phyloP scores from a whole-genome alignment of 163 green algal species.

The Chlorella variabilis region DNA sequence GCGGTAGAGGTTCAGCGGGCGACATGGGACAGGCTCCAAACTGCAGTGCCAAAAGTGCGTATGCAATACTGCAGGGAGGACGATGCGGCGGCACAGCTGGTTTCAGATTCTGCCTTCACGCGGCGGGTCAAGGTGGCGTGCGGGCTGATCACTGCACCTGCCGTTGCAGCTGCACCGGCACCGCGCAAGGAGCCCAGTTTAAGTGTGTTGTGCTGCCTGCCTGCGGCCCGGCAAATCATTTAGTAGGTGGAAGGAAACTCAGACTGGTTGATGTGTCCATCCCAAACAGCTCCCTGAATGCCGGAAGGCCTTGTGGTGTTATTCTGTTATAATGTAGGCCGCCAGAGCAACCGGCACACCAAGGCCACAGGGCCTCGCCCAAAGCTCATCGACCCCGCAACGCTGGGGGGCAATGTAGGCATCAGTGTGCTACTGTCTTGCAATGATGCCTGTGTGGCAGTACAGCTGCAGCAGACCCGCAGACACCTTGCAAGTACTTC shows the following conservation, averaged over 20 bases:
- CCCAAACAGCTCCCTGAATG: too few relatives aligned
- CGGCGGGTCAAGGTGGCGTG: constrained; percentile 38
- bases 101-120: constrained; percentile 67
- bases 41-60: too few relatives aligned
- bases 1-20: too few relatives aligned
- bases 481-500: background rate
- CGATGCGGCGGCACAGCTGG: constrained; percentile 65
- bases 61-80: constrained; percentile 80
- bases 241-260: too few relatives aligned
- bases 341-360: constrained; percentile 1
- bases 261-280: background rate
- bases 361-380: constrained; percentile 46
- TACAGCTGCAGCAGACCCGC: too few relatives aligned
- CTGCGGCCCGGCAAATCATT: background rate
- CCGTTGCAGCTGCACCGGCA: background rate
- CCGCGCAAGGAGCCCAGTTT: constrained; percentile 2
- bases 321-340: too few relatives aligned
- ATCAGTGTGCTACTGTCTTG: too few relatives aligned
- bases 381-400: constrained; percentile 51
- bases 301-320: too few relatives aligned
- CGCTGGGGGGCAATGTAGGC: constrained; percentile 12
- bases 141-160: background rate
- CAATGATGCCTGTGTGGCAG: too few relatives aligned
- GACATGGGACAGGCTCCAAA: too few relatives aligned
- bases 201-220: background rate